Evolutionary conservation across 805 yeast species (phyloP).

Genomic region (Wickerhamomyces chambardii): DNA sequence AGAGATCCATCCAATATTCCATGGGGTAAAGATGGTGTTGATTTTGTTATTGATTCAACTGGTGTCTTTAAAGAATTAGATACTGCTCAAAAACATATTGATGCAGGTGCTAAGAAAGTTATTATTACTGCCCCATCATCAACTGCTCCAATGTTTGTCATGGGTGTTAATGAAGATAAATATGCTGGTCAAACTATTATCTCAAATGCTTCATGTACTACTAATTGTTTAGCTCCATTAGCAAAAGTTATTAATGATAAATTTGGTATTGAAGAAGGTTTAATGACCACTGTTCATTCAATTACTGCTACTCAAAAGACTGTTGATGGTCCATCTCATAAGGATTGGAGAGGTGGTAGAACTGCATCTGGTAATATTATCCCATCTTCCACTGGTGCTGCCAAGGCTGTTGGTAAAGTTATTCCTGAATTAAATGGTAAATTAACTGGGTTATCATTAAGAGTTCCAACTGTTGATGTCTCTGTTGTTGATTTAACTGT

Average conservation of each 20-base stretch:
- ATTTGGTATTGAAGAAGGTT: slow-evolving; percentile 85
- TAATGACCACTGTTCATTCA: slow-evolving; percentile 95
- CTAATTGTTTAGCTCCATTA: slow-evolving; percentile 92
- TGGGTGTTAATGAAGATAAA: slow-evolving; percentile 80
- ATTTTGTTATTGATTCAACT: slow-evolving; percentile 85
- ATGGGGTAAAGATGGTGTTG: slow-evolving; percentile 81
- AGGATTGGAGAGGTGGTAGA: slow-evolving; percentile 99
- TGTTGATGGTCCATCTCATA: slow-evolving; percentile 94
- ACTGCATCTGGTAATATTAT: slow-evolving; percentile 93
- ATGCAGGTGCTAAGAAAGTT: slow-evolving; percentile 93
- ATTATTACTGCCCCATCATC: slow-evolving; percentile 90
- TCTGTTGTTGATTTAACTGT: slow-evolving; percentile 91
- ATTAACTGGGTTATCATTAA: slow-evolving; percentile 88
- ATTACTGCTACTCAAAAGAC: slow-evolving; percentile 95
- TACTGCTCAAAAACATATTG: slow-evolving; percentile 77
- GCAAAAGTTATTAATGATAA: slow-evolving; percentile 83
- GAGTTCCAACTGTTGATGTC: slow-evolving; percentile 91
- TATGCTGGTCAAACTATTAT: slow-evolving; percentile 72
- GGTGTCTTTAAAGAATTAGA: slow-evolving; percentile 85
- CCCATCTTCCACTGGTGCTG: slow-evolving; percentile 96
- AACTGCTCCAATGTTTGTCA: slow-evolving; percentile 93
- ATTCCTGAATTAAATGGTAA: slow-evolving; percentile 86
- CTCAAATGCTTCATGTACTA: slow-evolving; percentile 93
- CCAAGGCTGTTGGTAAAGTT: slow-evolving; percentile 95
- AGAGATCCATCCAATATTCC: slow-evolving; percentile 81